Evolutionary conservation across 352 stramenopile species (phyloP), one percentile per base, ranked within the genome.

Genomic region (Achlya hypogyna): DNA sequence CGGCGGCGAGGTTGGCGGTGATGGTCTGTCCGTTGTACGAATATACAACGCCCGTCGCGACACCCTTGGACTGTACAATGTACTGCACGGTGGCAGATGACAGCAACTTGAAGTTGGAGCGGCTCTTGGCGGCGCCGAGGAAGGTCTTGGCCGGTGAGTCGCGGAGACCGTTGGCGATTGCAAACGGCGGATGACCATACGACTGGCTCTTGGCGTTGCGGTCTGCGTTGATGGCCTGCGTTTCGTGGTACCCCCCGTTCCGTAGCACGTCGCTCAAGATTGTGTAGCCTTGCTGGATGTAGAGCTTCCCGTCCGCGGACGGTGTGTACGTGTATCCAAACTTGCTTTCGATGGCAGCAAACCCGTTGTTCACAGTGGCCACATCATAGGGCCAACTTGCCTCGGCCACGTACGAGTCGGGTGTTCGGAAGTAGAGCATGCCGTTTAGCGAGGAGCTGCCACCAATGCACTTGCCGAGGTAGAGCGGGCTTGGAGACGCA

Each of bases 381-480:
- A 84, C 54, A 28, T 79, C 72, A 52, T 86, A 80, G 0, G 80
- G 80, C 80, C 80, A 88, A 32, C 71, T 68, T 14, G 70, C 71
- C 28, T 73, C 72, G 35, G 65, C 72, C 5, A 79, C 72, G 72
- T 79, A 88, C 6, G 71, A 65, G 51, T 88, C 74, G 0, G 80
- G 72, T 0, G 78, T 76, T 28, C 84, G 79, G 58, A 95, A 84
- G 74, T 92, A 93, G 5, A 96, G 76, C 69, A 88, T 86, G 35
- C 72, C 84, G 65, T 96, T 95, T 70, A 95, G 86, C 16, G 78
- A 86, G 23, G 78, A 91, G 49, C 78, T 92, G 20, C 87, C 88
- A 52, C 87, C 88, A 0, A 96, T 72, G 28, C 86, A 74, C 71
- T 93, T 92, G 35, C 84, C 87, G 18, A 88, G 72, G 69, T 72